These are phyloP conservation scores for Leishmania mexicana DNA, from an alignment of 208 protist genomes.

Conservation along the genomic window DNA sequence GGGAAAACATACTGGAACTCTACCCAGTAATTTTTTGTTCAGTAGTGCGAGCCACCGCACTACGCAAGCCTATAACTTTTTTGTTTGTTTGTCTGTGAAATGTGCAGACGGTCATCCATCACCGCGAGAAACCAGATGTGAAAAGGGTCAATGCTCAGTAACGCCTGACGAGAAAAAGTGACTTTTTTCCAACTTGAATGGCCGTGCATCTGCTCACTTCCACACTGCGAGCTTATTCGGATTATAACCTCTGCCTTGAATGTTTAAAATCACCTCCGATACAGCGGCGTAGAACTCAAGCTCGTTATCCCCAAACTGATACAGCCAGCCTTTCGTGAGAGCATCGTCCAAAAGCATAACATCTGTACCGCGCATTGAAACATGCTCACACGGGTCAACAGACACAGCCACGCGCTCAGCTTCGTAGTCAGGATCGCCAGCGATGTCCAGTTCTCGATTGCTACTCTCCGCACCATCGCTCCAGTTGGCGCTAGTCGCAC, in stretches of 20 bases:
- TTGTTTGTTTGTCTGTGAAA: background rate
- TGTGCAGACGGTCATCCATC: background rate
- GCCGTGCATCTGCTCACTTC: constrained; percentile 13
- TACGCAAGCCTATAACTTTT: background rate
- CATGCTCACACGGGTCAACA: constrained; percentile 64
- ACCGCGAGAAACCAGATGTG: constrained; percentile 1
- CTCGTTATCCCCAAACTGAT: constrained; percentile 57
- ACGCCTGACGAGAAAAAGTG: background rate
- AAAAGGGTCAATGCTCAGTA: background rate
- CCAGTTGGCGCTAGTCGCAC: constrained; percentile 13
- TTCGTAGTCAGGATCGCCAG: constrained; percentile 31
- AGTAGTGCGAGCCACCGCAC: background rate
- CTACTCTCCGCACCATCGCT: constrained; percentile 9
- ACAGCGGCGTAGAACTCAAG: constrained; percentile 72
- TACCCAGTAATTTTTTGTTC: background rate
- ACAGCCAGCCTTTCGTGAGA: constrained; percentile 70
- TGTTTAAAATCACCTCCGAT: constrained; percentile 58
- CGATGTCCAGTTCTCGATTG: constrained; percentile 11
- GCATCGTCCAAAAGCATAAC: constrained; percentile 87
- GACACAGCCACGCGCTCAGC: constrained; percentile 31
- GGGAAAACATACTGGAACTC: background rate
- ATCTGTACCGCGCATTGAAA: constrained; percentile 83
- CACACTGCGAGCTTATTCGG: constrained; percentile 62
- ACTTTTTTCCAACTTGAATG: background rate
- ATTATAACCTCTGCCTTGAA: constrained; percentile 75